Conservation (phyloP, 805 yeast species). For the Metschnikowia drakensbergensis region DNA sequence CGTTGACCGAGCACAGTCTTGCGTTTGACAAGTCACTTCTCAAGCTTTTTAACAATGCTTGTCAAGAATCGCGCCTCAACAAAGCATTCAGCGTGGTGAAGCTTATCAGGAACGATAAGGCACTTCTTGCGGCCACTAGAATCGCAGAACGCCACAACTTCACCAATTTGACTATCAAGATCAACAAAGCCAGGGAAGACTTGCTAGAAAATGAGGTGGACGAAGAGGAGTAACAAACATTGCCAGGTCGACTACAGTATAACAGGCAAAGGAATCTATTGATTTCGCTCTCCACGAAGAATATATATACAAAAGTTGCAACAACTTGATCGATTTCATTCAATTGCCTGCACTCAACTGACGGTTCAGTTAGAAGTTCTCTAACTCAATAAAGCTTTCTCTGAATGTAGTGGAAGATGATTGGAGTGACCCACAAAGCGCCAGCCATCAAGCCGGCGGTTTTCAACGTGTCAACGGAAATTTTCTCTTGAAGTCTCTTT, state of each 20-base stretch:
- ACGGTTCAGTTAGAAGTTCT: neutral
- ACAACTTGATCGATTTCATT: neutral
- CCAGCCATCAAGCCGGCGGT: conserved; percentile 62
- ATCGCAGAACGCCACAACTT: conserved; percentile 66
- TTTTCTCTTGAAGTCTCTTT: conserved; percentile 61
- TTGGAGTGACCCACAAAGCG: conserved; percentile 58
- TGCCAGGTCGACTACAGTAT: neutral
- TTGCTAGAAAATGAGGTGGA: conserved; percentile 22
- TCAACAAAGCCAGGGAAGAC: conserved; percentile 36
- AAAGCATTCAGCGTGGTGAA: conserved; percentile 69
- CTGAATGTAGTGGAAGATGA: conserved; percentile 50
- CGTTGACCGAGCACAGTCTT: conserved; percentile 49
- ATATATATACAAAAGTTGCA: conserved; percentile 2
- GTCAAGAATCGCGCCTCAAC: conserved; percentile 58
- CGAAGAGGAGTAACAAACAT: conserved; percentile 2
- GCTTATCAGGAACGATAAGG: conserved; percentile 71
- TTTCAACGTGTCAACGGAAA: conserved; percentile 54
- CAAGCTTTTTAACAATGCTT: conserved; percentile 68
- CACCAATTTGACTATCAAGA: conserved; percentile 33
- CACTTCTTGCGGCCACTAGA: conserved; percentile 77
- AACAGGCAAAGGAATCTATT: neutral
- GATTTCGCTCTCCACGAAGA: neutral
- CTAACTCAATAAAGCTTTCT: conserved; percentile 39
- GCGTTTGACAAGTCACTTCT: conserved; percentile 74
- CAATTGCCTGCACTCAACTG: neutral